A percentile compares a stretch with the other conserved stretches of the same genome.
phyloP scores from a whole-genome alignment of 108 stramenopile genomes.

The Skeletonema marinoi region DNA sequence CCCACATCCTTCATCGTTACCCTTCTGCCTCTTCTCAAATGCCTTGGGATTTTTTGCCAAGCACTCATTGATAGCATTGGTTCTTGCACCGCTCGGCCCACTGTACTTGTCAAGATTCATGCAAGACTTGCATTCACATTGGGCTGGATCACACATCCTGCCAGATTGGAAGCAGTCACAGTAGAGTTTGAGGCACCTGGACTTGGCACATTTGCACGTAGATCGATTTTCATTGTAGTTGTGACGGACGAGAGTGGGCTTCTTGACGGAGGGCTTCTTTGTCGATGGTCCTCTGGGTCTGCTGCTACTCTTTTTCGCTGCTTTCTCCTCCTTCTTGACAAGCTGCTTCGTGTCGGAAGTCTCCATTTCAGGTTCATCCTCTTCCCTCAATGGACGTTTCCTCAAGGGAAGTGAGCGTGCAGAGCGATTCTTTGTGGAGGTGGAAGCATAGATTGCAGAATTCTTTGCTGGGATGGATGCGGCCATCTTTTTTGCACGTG shows the following conservation, averaged over 20 bases:
- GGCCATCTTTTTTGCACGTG: neutral
- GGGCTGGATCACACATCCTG: constrained; percentile 45
- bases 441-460: constrained; percentile 9
- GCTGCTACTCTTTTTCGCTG: neutral
- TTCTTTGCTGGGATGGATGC: neutral
- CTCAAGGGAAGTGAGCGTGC: constrained; percentile 33
- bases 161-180: constrained; percentile 73
- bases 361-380: constrained; percentile 1
- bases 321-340: neutral
- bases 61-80: constrained; percentile 51
- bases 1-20: constrained; percentile 48
- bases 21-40: constrained; percentile 52
- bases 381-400: constrained; percentile 28
- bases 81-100: constrained; percentile 45
- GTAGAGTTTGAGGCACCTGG: constrained; percentile 58
- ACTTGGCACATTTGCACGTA: constrained; percentile 35
- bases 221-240: constrained; percentile 22
- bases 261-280: constrained; percentile 7
- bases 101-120: constrained; percentile 46
- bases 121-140: constrained; percentile 62
- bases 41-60: constrained; percentile 59
- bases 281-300: neutral
- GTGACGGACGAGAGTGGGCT: constrained; percentile 22
- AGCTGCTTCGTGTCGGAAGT: neutral
- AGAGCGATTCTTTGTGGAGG: neutral